These are phyloP conservation scores for Neurospora sp. DNA, from an alignment of 495 filamentous ascomycete genomes.

Conservation along the genomic window DNA sequence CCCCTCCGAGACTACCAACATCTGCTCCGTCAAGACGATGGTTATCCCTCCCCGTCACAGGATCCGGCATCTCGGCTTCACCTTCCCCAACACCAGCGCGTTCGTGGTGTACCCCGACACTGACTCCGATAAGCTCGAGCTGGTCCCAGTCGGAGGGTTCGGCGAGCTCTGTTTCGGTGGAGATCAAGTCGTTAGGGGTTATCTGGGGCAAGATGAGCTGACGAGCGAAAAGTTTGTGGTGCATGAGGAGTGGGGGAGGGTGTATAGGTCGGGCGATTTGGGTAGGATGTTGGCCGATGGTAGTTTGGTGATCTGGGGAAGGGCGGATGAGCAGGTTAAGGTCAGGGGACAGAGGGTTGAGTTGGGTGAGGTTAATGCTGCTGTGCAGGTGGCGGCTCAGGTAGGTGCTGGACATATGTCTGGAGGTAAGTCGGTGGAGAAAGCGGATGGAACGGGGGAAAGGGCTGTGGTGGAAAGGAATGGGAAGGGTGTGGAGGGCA, in stretches of 20 bases:
- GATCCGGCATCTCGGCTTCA: conserved; percentile 46
- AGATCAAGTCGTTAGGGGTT: conserved; percentile 64
- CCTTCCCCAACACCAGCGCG: conserved; percentile 59
- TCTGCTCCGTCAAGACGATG: conserved; percentile 53
- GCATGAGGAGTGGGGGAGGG: conserved; percentile 52
- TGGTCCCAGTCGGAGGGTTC: conserved; percentile 54
- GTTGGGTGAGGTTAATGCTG: conserved; percentile 63
- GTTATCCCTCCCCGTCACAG: conserved; percentile 36
- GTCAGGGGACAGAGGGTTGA: conserved; percentile 72
- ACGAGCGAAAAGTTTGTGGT: conserved; percentile 50
- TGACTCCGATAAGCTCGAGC: conserved; percentile 8
- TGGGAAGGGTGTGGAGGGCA: not conserved
- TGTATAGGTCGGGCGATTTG: conserved; percentile 64
- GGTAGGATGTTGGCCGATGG: conserved; percentile 63
- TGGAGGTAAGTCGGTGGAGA: not conserved
- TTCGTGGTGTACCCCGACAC: conserved; percentile 46
- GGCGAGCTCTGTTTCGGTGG: conserved; percentile 83
- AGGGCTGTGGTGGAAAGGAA: not conserved
- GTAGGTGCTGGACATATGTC: not conserved
- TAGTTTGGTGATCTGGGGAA: conserved; percentile 58
- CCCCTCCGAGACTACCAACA: conserved; percentile 62
- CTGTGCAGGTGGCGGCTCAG: conserved; percentile 23
- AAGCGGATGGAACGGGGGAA: conserved; percentile 27
- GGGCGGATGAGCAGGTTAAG: conserved; percentile 73
- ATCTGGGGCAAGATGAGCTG: conserved; percentile 48